Evolutionary conservation across 345 rosid species (phyloP).

Genomic region (Eucalyptus sp.): DNA sequence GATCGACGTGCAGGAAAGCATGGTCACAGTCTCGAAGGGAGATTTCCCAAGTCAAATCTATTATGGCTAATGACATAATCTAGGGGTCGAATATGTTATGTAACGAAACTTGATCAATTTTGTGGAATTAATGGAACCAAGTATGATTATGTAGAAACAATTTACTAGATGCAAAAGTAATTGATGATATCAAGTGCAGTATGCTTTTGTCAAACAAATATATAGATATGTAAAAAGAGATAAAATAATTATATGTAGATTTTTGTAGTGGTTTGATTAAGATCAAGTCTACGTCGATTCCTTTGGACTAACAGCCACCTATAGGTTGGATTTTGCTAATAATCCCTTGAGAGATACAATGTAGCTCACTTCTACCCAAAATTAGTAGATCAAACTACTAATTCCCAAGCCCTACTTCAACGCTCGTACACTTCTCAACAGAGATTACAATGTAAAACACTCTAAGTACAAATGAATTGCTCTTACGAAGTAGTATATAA

Average conservation of each 20-base stretch:
- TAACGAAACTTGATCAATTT: background rate
- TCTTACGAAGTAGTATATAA: background rate
- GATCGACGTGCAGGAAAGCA: background rate
- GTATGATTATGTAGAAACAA: background rate
- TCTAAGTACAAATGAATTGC: background rate
- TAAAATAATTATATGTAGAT: background rate
- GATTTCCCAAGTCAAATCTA: background rate
- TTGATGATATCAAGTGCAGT: background rate
- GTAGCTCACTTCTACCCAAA: background rate
- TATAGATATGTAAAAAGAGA: background rate
- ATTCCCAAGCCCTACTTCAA: background rate
- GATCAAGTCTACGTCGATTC: accelerated
- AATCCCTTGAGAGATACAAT: background rate
- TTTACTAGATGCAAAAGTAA: background rate
- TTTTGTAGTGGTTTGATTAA: background rate
- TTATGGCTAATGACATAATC: background rate
- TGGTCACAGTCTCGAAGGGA: background rate
- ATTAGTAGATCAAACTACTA: background rate
- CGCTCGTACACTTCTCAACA: background rate
- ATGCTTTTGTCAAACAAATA: background rate
- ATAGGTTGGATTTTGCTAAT: background rate
- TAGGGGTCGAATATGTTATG: background rate
- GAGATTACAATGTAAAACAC: background rate
- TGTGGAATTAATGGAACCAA: background rate
- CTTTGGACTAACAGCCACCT: background rate